These are phyloP conservation scores for Austroboletus eburneus DNA, from an alignment of 768 basidiomycete genomes.

Conservation along the genomic window DNA sequence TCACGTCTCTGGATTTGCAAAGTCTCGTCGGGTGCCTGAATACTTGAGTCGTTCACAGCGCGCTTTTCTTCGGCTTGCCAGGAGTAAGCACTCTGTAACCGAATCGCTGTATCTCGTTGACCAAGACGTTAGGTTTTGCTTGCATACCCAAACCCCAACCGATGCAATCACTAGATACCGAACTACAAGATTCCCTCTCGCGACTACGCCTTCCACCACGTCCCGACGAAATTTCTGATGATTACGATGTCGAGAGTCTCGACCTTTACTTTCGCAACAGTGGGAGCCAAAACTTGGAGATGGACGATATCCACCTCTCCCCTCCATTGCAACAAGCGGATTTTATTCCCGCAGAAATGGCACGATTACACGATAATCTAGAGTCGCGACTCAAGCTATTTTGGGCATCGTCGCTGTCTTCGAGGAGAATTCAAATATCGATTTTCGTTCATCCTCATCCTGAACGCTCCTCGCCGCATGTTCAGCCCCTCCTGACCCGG, in stretches of 20 bases:
- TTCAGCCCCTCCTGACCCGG: conserved; percentile 44
- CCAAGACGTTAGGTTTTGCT: conserved; percentile 55
- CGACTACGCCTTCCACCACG: conserved; percentile 47
- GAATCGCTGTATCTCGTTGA: neutral
- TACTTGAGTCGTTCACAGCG: conserved; percentile 68
- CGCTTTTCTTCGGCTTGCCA: conserved; percentile 73
- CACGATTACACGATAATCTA: conserved; percentile 66
- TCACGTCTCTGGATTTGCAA: conserved; percentile 74
- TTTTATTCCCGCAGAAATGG: conserved; percentile 34
- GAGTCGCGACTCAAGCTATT: conserved; percentile 74
- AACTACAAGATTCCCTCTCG: conserved; percentile 27
- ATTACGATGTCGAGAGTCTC: conserved; percentile 51
- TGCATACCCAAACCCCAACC: conserved; percentile 58
- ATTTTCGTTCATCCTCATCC: conserved; percentile 42
- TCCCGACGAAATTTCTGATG: conserved; percentile 57
- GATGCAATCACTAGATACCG: conserved; percentile 19
- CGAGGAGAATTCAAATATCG: conserved; percentile 57
- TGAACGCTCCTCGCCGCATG: conserved; percentile 28
- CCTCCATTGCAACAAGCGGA: conserved; percentile 21
- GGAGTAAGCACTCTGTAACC: conserved; percentile 42
- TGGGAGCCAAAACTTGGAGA: conserved; percentile 17
- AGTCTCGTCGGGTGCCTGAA: conserved; percentile 54
- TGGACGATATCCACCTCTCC: conserved; percentile 9
- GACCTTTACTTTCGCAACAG: conserved; percentile 46
- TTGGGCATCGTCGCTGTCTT: conserved; percentile 70